phyloP scores from a whole-genome alignment of 176 grass and related monocot genomes.

The Bolboschoenus planiculmis region DNA sequence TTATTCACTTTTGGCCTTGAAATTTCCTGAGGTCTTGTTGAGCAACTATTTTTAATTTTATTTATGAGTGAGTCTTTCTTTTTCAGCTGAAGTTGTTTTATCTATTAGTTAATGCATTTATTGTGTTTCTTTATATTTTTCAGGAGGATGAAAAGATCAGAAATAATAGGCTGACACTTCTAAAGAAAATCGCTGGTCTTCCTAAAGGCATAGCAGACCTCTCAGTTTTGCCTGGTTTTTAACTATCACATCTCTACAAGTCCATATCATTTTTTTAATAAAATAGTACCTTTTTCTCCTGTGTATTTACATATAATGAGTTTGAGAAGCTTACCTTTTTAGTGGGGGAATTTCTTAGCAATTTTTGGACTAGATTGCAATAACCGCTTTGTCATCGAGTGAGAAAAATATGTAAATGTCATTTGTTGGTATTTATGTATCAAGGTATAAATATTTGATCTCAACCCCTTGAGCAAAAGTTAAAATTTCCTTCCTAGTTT shows the following conservation, averaged over 20 bases:
- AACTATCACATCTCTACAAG: neutral
- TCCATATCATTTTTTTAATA: neutral
- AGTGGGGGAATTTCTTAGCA: neutral
- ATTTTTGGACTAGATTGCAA: neutral
- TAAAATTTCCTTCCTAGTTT: neutral
- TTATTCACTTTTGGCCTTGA: neutral
- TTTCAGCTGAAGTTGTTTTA: neutral
- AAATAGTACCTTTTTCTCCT: neutral
- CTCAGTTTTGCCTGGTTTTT: constrained; percentile 90
- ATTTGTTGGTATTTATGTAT: neutral
- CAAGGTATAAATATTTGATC: neutral
- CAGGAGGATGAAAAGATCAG: constrained; percentile 77
- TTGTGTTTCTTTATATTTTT: neutral
- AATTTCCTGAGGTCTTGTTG: neutral
- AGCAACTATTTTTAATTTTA: neutral
- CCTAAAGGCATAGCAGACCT: constrained; percentile 76
- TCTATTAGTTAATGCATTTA: neutral
- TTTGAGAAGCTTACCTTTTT: neutral
- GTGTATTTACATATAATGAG: neutral
- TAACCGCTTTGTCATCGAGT: neutral
- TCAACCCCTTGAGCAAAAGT: neutral
- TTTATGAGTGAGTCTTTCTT: no score
- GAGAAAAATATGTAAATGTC: neutral
- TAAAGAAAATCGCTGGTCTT: constrained; percentile 61
- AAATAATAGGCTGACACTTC: constrained; percentile 69